Evolutionary conservation across 2,329 filamentous ascomycete species (phyloP), one percentile per base, ranked within the genome.

Genomic region (Nigrograna mackinnonii): DNA sequence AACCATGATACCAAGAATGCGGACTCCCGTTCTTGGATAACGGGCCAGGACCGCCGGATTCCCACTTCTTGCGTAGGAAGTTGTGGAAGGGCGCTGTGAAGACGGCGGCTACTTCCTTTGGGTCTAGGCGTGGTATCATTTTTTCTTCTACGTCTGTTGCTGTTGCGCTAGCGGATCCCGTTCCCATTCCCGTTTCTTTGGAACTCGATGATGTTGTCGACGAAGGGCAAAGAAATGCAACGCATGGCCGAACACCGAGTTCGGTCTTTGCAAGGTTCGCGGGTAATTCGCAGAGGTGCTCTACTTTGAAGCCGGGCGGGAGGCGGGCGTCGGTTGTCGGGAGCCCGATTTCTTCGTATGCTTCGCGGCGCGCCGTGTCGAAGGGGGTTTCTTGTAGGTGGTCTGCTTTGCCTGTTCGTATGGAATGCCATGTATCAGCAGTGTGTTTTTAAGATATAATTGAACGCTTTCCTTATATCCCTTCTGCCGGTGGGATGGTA

Each of bases 301-400:
- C 91, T 54, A 97, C 85, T 41, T 79, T 78, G 71, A 96, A 96
- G 1, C 89, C 89, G 11, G 76, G 72, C 2, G 89, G 89, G 21
- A 96, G 78, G 46, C 81, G 80, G 43, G 66, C 58, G 60, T 91
- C 83, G 54, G 84, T 78, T 59, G 85, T 77, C 2, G 92, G 89
- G 3, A 97, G 82, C 1, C 92, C 92, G 52, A 97, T 96, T 67
- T 97, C 92, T 67, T 97, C 92, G 66, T 81, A 87, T 1, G 92
- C 91, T 75, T 97, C 92, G 50, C 92, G 83, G 17, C 92, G 83
- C 6, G 92, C 91, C 38, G 91, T 95, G 60, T 91, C 80, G 68
- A 89, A 89, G 70, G 76, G 71, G 1, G 75, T 78, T 63, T 86
- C 83, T 6, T 64, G 46, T 7, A 76, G 57, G 0, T 69, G 67